These are phyloP conservation scores for Gymnopus androsaceus DNA, from an alignment of 1,284 basidiomycete species.

Conservation along the genomic window DNA sequence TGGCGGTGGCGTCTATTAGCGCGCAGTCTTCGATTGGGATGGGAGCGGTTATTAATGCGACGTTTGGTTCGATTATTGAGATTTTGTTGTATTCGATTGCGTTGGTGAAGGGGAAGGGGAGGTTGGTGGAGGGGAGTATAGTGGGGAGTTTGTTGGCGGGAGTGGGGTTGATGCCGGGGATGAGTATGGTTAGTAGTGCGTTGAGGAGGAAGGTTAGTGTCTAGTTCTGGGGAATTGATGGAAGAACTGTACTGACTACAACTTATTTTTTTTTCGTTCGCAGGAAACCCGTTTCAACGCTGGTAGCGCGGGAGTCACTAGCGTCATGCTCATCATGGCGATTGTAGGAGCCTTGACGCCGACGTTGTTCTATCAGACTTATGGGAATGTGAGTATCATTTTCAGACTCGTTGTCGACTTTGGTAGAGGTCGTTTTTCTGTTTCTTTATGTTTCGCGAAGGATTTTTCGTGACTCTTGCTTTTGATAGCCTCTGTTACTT, in stretches of 20 bases:
- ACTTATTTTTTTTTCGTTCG: too few species aligned
- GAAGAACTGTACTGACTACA: too few species aligned
- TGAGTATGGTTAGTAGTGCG: constrained; percentile 96
- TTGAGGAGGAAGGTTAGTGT: constrained; percentile 87
- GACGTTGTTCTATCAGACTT: constrained; percentile 98
- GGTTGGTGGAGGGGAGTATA: constrained; percentile 95
- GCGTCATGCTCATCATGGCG: constrained; percentile 99
- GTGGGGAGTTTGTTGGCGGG: constrained; percentile 94
- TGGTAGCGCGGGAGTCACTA: constrained; percentile 96
- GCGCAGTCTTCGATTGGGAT: constrained; percentile 98
- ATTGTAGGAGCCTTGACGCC: constrained; percentile 96
- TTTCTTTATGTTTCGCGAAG: too few species aligned
- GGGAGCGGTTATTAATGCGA: constrained; percentile 99
- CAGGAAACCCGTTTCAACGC: constrained; percentile 99
- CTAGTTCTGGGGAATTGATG: too few species aligned
- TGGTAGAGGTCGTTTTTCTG: not conserved
- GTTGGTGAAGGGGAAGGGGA: constrained; percentile 86
- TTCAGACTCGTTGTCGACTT: too few species aligned
- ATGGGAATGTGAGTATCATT: constrained; percentile 89
- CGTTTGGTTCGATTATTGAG: constrained; percentile 98
- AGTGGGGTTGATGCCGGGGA: constrained; percentile 95
- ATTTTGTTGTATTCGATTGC: constrained; percentile 93
- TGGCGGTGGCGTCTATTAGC: constrained; percentile 98
- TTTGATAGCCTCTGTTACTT: too few species aligned
- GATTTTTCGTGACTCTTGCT: too few species aligned